These are phyloP conservation scores for Arthrocladium fulminans DNA, from an alignment of 2,329 filamentous ascomycete genomes.

Conservation along the genomic window DNA sequence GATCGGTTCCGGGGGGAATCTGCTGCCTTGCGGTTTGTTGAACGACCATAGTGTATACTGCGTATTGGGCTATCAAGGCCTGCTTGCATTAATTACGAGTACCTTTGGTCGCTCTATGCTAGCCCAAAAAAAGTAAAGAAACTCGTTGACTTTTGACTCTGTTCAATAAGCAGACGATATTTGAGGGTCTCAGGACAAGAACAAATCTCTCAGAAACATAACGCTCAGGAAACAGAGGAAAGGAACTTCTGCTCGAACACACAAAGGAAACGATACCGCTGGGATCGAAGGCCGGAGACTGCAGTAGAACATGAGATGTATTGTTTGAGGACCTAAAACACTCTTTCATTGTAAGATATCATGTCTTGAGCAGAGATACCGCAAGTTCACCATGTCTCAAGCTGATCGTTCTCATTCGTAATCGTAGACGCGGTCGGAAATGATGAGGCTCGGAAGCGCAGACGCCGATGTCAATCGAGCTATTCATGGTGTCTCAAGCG, in stretches of 20 bases:
- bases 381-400: background rate
- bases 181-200: background rate
- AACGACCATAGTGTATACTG: background rate
- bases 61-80: background rate
- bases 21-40: background rate
- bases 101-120: background rate
- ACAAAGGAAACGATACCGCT: background rate
- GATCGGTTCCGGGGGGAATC: background rate
- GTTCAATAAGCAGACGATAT: background rate
- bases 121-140: background rate
- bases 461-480: background rate
- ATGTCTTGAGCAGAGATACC: background rate
- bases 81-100: background rate
- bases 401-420: background rate
- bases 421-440: background rate
- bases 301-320: background rate
- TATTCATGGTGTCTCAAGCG: constrained; percentile 5
- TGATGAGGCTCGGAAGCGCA: constrained; percentile 7
- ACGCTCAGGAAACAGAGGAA: background rate
- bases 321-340: background rate
- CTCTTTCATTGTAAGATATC: background rate
- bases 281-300: background rate
- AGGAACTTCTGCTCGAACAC: constrained; percentile 4
- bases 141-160: background rate
- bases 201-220: background rate